A percentile compares a stretch with the other conserved stretches of the same genome.
Evolutionary conservation across 2,329 filamentous ascomycete genomes (phyloP).

Genomic region (Metarhizium sp.): DNA sequence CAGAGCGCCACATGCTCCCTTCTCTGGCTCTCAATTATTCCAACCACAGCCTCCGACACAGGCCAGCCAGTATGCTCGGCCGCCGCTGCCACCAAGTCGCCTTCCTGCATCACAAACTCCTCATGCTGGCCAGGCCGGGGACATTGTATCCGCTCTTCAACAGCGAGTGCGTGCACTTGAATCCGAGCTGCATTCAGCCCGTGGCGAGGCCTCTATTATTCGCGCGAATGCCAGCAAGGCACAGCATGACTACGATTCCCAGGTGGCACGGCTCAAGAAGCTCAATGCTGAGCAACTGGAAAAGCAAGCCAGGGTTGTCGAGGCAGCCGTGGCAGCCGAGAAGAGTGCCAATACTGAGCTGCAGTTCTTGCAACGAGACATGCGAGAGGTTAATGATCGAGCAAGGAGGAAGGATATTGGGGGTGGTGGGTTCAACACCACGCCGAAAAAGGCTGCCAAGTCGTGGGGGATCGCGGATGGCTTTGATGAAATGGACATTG

Average conservation of each 20-base stretch:
- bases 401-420: conserved; percentile 35
- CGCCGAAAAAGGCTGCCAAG: conserved; percentile 51
- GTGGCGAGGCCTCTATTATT: conserved; percentile 68
- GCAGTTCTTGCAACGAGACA: conserved; percentile 63
- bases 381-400: conserved; percentile 47
- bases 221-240: conserved; percentile 58
- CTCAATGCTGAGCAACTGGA: conserved; percentile 54
- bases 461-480: conserved; percentile 59
- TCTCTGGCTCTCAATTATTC: conserved; percentile 21
- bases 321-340: conserved; percentile 55
- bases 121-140: conserved; percentile 17
- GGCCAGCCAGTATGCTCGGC: conserved; percentile 33
- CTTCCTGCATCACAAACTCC: conserved; percentile 14
- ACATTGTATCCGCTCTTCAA: conserved; percentile 37
- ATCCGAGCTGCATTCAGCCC: conserved; percentile 49
- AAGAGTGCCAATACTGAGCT: conserved; percentile 59
- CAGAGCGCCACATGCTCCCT: conserved; percentile 2
- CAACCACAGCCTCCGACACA: conserved; percentile 20
- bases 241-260: conserved; percentile 51
- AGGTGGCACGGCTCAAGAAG: conserved; percentile 52
- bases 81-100: conserved; percentile 18
- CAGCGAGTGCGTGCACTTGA: conserved; percentile 44
- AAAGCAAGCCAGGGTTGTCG: conserved; percentile 53
- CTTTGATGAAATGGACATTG: conserved; percentile 60
- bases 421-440: conserved; percentile 27